Evolutionary conservation across 495 filamentous ascomycete genomes (phyloP), one percentile per base, ranked within the genome.

Genomic region (Cladorrhinum samala): DNA sequence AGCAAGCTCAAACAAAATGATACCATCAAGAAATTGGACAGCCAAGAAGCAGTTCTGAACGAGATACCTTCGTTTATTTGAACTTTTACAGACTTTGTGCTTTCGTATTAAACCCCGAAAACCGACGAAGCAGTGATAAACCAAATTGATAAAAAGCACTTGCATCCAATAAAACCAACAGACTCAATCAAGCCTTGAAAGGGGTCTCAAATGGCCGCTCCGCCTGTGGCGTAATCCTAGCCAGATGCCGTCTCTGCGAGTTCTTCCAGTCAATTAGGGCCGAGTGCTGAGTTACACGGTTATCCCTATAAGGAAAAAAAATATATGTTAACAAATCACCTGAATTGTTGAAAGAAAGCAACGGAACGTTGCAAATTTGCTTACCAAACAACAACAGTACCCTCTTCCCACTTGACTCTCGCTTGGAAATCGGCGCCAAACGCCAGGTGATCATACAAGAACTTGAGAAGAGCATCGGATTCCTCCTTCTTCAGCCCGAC

Each of bases 361-460:
- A 33, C 5, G 27, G 27, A 11, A 11, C 6, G 27, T 33, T 5
- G 11, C 27, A 33, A 5, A 33, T 6, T 6, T 33, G 27, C 27
- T 11, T 33, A 33, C 27, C 90, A 95, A 9, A 95, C 85, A 8
- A 95, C 87, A 20, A 95, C 90, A 2, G 88, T 93, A 36, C 81
- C 79, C 9, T 82, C 78, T 57, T 86, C 80, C 89, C 89, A 95
- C 57, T 85, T 83, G 45, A 96, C 83, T n/a, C 91, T 77, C 8
- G 82, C 84, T 60, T 96, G 91, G 76, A 93, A 91, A 71, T 95
- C 90, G 59, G 85, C 82, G 14, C 91, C 87, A 20, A 77, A 82
- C 3, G 85, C 81, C 37, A 94, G 83, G 63, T 95, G 91, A 66
- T 92, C 83, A 72, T 88, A 93, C 9, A 96, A 73, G 73, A 95